Evolutionary conservation across 371 early-diverging fungal species (phyloP), one percentile per base, ranked within the genome.

Genomic region (Mortierella sp.): DNA sequence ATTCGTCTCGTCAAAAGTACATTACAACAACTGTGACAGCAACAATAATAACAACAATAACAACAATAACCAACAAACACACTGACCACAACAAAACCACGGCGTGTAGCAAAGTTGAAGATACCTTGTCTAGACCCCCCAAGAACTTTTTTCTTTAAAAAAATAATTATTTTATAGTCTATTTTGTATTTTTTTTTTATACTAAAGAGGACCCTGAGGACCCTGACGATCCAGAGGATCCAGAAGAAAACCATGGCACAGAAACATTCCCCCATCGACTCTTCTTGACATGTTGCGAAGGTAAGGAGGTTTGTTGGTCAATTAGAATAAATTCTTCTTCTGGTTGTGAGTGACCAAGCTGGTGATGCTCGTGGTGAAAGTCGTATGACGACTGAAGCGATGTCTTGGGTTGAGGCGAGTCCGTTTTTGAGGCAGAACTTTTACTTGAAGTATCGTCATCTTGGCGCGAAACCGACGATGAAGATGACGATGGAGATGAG

Each of bases 281-380:
- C 63, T 69, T 72, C 31, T 72, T 78, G 26, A 56, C 43, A 7
- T 64, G 64, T 28, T 64, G 61, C 4, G 72, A 37, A 1, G 71
- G 51, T 13, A 34, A 13, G 3, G 68, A 58, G 10, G 72, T 67
- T 19, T 35, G 53, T 26, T 78, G 72, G 22, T 78, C 78, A 65
- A 78, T 62, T n/a, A 78, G 53, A 31, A 78, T 55, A 60, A 65
- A 78, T 19, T 69, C 73, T 3, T 72, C 62, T 28, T 69, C 54
- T 1, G 40, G 56, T 22, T 72, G 62, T 22, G 72, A 62, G 28
- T 78, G 73, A 2, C 73, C 78, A 29, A 72, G 37, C 19, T 72
- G 64, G 43, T 77, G 78, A 43, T 77, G 72, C 54, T 78, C 69
- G 40, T 72, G 72, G 45, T 78, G 78, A 40, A 62, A 78, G 35